phyloP scores from a whole-genome alignment of 805 yeast species.

The Yarrowia porcina region DNA sequence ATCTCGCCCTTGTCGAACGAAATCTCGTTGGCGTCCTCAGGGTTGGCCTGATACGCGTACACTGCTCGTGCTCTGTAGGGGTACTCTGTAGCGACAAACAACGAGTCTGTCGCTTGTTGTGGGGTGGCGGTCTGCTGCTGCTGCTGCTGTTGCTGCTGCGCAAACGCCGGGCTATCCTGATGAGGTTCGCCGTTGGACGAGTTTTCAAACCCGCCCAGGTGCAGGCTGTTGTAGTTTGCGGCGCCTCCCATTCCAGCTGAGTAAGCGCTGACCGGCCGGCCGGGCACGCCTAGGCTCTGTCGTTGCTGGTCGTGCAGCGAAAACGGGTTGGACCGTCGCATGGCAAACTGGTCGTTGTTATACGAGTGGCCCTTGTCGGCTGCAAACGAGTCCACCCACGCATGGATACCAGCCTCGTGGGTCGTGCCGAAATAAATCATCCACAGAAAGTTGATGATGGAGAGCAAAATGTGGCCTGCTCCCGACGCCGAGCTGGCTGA shows the following conservation, averaged over 20 bases:
- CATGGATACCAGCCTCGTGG: slow-evolving; percentile 80
- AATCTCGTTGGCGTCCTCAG: slow-evolving; percentile 88
- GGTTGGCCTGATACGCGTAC: slow-evolving; percentile 83
- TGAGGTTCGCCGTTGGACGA: slow-evolving; percentile 27
- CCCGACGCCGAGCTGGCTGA: slow-evolving; percentile 79
- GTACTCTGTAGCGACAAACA: slow-evolving; percentile 47
- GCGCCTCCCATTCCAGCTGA: slow-evolving; percentile 31
- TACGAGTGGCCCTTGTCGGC: slow-evolving; percentile 34
- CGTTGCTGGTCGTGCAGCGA: slow-evolving; percentile 19
- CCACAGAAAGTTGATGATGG: slow-evolving; percentile 83
- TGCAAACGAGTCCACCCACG: slow-evolving; percentile 80
- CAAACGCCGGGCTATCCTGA: not conserved
- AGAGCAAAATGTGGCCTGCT: slow-evolving; percentile 82
- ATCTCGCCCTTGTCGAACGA: slow-evolving; percentile 88
- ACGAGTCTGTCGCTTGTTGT: slow-evolving; percentile 25
- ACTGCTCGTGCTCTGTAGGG: slow-evolving; percentile 84
- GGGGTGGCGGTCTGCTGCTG: not conserved
- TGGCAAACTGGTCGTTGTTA: slow-evolving; percentile 20
- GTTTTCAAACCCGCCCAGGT: slow-evolving; percentile 42
- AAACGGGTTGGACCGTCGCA: slow-evolving; percentile 20
- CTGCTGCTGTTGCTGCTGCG: not conserved
- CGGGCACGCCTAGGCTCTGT: slow-evolving; percentile 21
- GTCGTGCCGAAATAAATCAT: slow-evolving; percentile 86
- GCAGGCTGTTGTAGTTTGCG: not conserved
- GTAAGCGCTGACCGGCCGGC: slow-evolving; percentile 36